These are phyloP conservation scores for Neurospora sp. DNA, from an alignment of 495 filamentous ascomycete genomes.

Conservation along the genomic window DNA sequence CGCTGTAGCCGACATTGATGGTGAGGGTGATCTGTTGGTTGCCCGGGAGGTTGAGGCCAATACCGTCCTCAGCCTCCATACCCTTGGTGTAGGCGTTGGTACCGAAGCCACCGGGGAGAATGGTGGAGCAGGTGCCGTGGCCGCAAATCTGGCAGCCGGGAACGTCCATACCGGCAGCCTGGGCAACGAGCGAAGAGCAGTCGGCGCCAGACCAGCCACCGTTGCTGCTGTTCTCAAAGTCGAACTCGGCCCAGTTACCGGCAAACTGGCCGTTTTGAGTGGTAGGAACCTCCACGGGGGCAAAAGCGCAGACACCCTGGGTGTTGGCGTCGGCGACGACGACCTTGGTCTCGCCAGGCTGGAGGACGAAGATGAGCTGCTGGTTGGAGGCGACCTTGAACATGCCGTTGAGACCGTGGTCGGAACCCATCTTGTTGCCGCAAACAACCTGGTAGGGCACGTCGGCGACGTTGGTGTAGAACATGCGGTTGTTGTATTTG, in stretches of 20 bases:
- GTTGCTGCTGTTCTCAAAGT: constrained; percentile 26
- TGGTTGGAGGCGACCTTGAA: constrained; percentile 16
- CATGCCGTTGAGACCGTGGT: constrained; percentile 21
- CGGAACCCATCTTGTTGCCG: constrained; percentile 30
- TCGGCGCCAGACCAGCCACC: constrained; percentile 29
- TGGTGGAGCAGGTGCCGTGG: constrained; percentile 22
- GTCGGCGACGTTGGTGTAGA: constrained; percentile 22
- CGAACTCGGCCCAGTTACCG: constrained; percentile 28
- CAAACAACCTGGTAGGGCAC: constrained; percentile 20
- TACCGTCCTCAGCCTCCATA: constrained; percentile 24
- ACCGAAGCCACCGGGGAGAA: constrained; percentile 21
- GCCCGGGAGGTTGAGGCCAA: constrained; percentile 24
- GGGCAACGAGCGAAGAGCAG: constrained; percentile 26
- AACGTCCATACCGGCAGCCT: constrained; percentile 19
- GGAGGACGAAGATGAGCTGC: constrained; percentile 21
- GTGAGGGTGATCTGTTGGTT: constrained; percentile 7
- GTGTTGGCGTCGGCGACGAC: constrained; percentile 24
- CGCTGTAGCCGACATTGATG: constrained; percentile 18
- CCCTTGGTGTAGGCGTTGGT: constrained; percentile 28
- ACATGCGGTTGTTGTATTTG: constrained; percentile 27
- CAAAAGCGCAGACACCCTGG: constrained; percentile 25
- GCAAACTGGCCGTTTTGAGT: constrained; percentile 20
- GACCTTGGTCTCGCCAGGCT: constrained; percentile 25
- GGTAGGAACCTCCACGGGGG: constrained; percentile 11
- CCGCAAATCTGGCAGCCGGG: constrained; percentile 26